phyloP scores from a whole-genome alignment of 1,284 basidiomycete species.

The Austroboletus novae-zelandiae region DNA sequence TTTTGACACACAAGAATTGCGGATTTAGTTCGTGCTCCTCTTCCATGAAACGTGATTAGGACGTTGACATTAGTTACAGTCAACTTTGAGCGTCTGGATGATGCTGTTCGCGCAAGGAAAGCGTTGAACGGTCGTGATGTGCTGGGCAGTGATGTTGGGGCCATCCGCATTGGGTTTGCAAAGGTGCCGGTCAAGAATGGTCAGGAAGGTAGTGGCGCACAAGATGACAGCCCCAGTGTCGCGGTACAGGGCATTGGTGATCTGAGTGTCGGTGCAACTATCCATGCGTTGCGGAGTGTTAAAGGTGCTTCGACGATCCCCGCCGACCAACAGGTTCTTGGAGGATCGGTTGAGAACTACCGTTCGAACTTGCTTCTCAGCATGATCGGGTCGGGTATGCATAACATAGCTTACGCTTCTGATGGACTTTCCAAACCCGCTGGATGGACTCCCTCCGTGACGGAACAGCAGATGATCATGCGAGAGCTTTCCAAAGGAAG shows the following conservation, averaged over 20 bases:
- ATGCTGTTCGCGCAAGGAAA: slow-evolving; percentile 92
- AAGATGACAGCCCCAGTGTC: slow-evolving; percentile 60
- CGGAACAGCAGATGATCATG: slow-evolving; percentile 95
- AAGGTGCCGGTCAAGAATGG: slow-evolving; percentile 90
- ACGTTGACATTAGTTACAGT: slow-evolving; percentile 43
- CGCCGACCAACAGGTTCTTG: slow-evolving; percentile 87
- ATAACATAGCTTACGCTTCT: slow-evolving; percentile 51
- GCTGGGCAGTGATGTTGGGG: slow-evolving; percentile 91
- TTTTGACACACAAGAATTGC: slow-evolving; percentile 96
- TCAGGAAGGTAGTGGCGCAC: slow-evolving; percentile 58
- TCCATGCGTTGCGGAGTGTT: slow-evolving; percentile 79
- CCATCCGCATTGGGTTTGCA: slow-evolving; percentile 95
- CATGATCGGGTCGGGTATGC: slow-evolving; percentile 84
- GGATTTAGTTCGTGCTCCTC: slow-evolving; percentile 69
- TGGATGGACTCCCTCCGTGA: slow-evolving; percentile 67
- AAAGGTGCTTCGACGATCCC: slow-evolving; percentile 87
- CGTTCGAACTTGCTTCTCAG: slow-evolving; percentile 88
- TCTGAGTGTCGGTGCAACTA: slow-evolving; percentile 78
- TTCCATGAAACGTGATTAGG: not conserved
- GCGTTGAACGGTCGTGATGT: slow-evolving; percentile 94
- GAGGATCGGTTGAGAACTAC: slow-evolving; percentile 91
- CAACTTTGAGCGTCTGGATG: slow-evolving; percentile 97
- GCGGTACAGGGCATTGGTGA: slow-evolving; percentile 79
- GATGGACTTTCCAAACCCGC: slow-evolving; percentile 58
- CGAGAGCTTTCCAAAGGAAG: slow-evolving; percentile 82